Percentiles rank a stretch among this genome's conserved stretches.
phyloP scores from a whole-genome alignment of 2,329 filamentous ascomycete genomes.

The Pseudocercospora fuligena region DNA sequence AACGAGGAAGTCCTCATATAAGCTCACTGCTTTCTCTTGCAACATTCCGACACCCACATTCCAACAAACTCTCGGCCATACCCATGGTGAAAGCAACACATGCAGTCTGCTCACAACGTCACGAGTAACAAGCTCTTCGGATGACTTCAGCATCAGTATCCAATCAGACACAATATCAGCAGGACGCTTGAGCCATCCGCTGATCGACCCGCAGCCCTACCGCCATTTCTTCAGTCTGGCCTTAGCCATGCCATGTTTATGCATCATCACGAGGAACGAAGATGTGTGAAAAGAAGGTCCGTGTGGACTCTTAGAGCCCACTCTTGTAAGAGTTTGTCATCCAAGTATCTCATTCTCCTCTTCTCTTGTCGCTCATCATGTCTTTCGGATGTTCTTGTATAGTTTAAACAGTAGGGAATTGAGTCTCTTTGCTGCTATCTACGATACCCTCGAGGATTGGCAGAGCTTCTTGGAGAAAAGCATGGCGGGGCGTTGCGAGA shows the following conservation, averaged over 20 bases:
- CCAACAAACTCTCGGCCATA: not conserved
- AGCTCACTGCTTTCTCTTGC: not conserved
- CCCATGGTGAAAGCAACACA: not conserved
- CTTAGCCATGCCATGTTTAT: conserved; percentile 1
- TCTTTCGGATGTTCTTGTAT: not conserved
- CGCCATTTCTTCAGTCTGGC: not conserved
- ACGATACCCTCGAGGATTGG: not conserved
- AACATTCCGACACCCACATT: not conserved
- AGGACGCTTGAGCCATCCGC: not conserved
- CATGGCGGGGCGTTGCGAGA: conserved; percentile 3
- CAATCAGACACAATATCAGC: not conserved
- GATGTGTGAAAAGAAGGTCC: not conserved
- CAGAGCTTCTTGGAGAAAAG: no score
- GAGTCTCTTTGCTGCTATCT: not conserved
- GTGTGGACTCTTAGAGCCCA: not conserved
- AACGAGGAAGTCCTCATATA: not conserved
- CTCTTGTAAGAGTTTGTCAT: not conserved
- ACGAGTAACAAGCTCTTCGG: not conserved
- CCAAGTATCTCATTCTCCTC: not conserved
- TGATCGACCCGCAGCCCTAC: conserved; percentile 2
- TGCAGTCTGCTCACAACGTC: not conserved
- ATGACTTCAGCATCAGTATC: not conserved
- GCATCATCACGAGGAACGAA: conserved; percentile 2
- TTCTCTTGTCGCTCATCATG: not conserved
- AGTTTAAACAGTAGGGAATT: not conserved